Conservation (phyloP, 257 asterid species). For the Paraleonurus japonicus region DNA sequence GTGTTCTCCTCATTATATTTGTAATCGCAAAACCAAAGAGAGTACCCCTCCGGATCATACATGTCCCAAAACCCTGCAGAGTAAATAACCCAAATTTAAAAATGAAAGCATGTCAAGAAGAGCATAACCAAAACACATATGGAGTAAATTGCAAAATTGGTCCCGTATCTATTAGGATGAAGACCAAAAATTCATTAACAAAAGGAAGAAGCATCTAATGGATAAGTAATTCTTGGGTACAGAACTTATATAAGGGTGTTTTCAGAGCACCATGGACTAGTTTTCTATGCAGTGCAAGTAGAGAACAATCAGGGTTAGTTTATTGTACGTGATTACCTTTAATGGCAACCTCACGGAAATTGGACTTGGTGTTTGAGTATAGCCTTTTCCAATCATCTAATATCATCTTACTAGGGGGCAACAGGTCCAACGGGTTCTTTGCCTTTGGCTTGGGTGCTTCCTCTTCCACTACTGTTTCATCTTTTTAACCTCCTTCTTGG, state of each 20-base stretch:
- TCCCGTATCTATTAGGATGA: no score
- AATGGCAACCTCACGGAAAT: constrained; percentile 91
- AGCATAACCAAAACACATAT: not conserved
- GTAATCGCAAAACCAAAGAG: constrained; percentile 95
- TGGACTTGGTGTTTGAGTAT: constrained; percentile 90
- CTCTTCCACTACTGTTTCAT: constrained; percentile 53
- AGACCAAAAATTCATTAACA: not conserved
- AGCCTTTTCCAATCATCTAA: constrained; percentile 98
- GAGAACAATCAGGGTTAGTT: not conserved
- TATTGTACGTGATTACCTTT: constrained; percentile 55
- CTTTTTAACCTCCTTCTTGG: constrained; percentile 58
- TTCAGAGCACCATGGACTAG: not conserved
- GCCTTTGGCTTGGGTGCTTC: constrained; percentile 92
- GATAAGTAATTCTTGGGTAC: not conserved
- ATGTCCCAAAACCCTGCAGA: constrained; percentile 92
- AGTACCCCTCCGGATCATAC: constrained; percentile 97
- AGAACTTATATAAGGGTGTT: not conserved
- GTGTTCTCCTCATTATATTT: constrained; percentile 89
- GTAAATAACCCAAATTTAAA: not conserved
- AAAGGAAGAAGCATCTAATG: not conserved
- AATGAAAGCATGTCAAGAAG: not conserved
- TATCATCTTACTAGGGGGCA: constrained; percentile 91
- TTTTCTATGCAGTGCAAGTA: not conserved
- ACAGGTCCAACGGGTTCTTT: constrained; percentile 86
- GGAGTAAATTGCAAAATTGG: no score